Evolutionary conservation across 2,329 filamentous ascomycete species (phyloP), one percentile per base, ranked within the genome.

Genomic region (Claviceps sp.): DNA sequence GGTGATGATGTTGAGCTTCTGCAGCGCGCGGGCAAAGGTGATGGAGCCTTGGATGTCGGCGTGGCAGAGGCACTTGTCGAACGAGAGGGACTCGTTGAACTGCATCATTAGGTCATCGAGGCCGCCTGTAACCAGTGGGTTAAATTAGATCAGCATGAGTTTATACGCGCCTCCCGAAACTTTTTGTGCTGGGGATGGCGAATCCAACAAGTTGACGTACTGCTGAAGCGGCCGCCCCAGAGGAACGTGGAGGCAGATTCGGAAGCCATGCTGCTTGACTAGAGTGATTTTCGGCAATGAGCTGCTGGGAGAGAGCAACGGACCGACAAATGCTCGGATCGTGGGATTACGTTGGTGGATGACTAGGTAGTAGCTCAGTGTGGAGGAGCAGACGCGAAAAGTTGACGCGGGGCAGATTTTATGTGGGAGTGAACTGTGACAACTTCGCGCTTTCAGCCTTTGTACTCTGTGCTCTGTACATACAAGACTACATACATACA

Each of bases 11-110:
- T 76, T 76, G 52, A 71, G 75, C 60, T 79, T 79, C 56, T 70
- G 70, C 63, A 84, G 84, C 26, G 80, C 82, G 53, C 79, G 74
- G 45, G 82, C 82, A 59, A 80, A 85, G 7, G 82, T 81, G 54
- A 84, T 76, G 24, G 76, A 81, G 55, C 82, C 82, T 30, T 71
- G 73, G 58, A 85, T 84, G 58, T 85, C 82, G 61, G 84, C 78
- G 43, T 74, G 74, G 68, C 81, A 84, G 64, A 85, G 77, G 53
- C 73, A 72, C 47, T 78, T 77, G 65, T 85, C 82, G 64, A 82
- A 84, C 59, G 76, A 76, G 52, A 85, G 75, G n/a, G 78, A 82
- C 55, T 79, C 76, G 65, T 85, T 85, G 72, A 84, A 85, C 49
- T 58, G 50, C 24, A 52, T 47, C 57, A 59, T 59, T 36, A 59